Evolutionary conservation across 139 green algal species (phyloP).

Genomic region (Tetraselmis chui): DNA sequence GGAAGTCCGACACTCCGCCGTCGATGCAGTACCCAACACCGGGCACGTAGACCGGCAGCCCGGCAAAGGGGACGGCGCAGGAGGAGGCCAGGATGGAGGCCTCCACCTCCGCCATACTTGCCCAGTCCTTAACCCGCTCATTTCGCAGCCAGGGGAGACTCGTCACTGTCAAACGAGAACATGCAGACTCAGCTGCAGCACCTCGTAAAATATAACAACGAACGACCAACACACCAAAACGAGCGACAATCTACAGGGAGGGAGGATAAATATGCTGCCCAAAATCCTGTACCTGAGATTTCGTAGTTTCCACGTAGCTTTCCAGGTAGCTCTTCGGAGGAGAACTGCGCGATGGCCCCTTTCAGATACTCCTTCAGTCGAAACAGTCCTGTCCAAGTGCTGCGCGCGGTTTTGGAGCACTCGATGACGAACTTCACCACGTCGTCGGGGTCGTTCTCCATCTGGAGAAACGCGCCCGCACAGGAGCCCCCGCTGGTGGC

Average conservation of each 20-base stretch:
- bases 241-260: too few relatives aligned
- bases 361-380: constrained; percentile 10
- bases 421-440: neutral
- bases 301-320: constrained; percentile 13
- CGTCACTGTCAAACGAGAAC: constrained; percentile 5
- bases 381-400: neutral
- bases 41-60: constrained; percentile 17
- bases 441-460: constrained; percentile 1
- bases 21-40: constrained; percentile 19
- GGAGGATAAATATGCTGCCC: too few relatives aligned
- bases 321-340: neutral
- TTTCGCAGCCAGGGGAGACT: constrained; percentile 13
- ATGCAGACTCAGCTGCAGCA: too few relatives aligned
- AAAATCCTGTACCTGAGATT: constrained; percentile 1
- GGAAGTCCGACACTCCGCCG: constrained; percentile 16
- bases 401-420: constrained; percentile 4
- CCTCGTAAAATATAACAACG: too few relatives aligned
- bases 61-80: constrained; percentile 16
- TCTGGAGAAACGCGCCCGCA: constrained; percentile 5
- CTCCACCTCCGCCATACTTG: neutral
- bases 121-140: constrained; percentile 10
- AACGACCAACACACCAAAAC: too few relatives aligned
- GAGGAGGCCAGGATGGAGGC: constrained; percentile 20
- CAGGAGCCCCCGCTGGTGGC: constrained; percentile 15
- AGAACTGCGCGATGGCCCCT: constrained; percentile 13